Evolutionary conservation across 2,329 filamentous ascomycete genomes (phyloP), one percentile per base, ranked within the genome.

Genomic region (Leptodontidium sp.): DNA sequence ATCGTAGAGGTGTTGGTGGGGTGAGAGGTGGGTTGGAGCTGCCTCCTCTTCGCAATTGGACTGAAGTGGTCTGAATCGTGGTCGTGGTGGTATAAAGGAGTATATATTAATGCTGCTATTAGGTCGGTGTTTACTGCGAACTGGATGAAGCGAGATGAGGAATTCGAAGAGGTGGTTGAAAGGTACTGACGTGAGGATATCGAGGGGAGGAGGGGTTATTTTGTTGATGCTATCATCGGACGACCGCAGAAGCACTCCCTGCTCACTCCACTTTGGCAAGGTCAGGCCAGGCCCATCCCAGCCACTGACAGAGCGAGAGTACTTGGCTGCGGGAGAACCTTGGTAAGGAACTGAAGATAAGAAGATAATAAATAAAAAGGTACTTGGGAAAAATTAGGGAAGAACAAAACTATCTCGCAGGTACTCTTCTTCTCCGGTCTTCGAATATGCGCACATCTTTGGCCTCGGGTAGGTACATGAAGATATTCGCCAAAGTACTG

Each of bases 221-320:
- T 62, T 62, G 29, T 47, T 62, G 59, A 62, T 35, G 59, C 58
- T 29, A 45, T 61, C 58, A 43, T 61, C 6, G 14, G 32, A 8
- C 26, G 24, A 26, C 24, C 50, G 14, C 29, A 32, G 29, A 32
- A 4, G 29, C 29, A 32, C 29, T 32, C 29, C 3, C 29, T 32
- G 29, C 6, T 58, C 35, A 21, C 53, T 40, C 53, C 53, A 58
- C 53, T 21, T 29, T 29, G 29, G 29, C 29, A 21, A 21, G 21
- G 21, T 21, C 29, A 32, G 29, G 29, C 29, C 29, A 32, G 29
- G 29, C 29, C 6, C 6, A 32, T 32, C 29, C 29, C 29, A 32
- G 29, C 29, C 29, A 32, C 29, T 32, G 4, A 32, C 29, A 32
- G 4, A 32, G 29, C 4, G 29, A 6, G 4, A 32, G 29, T 6